Base-by-base conservation (phyloP, 257 asterid genomes). In the Gentiana straminea region DNA sequence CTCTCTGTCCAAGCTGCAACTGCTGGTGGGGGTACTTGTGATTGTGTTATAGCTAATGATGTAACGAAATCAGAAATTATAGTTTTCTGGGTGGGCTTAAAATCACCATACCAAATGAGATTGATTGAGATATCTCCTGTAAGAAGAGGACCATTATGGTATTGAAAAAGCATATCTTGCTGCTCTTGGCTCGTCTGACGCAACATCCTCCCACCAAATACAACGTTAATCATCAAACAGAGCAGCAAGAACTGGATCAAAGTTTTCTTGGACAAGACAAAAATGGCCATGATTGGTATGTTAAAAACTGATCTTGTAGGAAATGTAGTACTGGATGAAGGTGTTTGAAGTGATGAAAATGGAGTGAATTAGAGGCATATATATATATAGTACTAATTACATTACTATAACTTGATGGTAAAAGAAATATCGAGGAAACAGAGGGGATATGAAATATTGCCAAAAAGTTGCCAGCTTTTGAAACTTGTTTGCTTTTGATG, bases 61-160 rank as follows among this genome's bases (percentile, higher is more conserved):
- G 57, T 4, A 10, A 69, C 34, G 55, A 69, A 69, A 33, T 69
- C 75, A 1, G 59, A 37, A 5, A 70, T 9, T 4, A 70, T 41
- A 1, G 70, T 51, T 13, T 53, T 46, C 2, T 70, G 67, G 32
- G 75, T 54, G 15, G 75, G 60, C 57, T 59, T 59, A 64, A 64
- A 70, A 8, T 64, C 55, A 0, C 75, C 75, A 49, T 70, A 70
- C 75, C 75, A 70, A 4, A 70, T 50, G 13, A 70, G 49, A 44
- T 70, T 70, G 12, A 70, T 66, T 1, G 75, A 59, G 0, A 59
- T 34, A n/a, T 49, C 36, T 1, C 70, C 75, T 0, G 55, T 13
- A 50, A 70, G 70, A 12, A 70, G 75, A 55, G 65, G 33, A 5
- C 73, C 73, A 38, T 59, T 49, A 35, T 76, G 81, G 78, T 72